Evolutionary conservation across 2,329 filamentous ascomycete species (phyloP), one percentile per base, ranked within the genome.

Genomic region (Neopestalotiopsis rosae): DNA sequence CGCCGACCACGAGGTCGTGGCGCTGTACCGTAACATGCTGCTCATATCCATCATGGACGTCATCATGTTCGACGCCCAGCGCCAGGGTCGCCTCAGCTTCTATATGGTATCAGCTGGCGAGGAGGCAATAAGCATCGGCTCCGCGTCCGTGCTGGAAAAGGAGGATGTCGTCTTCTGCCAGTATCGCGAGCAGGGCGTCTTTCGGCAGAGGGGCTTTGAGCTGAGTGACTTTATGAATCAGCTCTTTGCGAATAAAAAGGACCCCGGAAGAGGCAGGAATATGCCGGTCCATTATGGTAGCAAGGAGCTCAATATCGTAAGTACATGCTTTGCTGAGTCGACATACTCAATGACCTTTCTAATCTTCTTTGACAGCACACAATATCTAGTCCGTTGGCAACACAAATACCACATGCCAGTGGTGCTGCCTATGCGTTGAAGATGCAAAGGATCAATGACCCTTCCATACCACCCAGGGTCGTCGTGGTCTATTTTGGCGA

Each of bases 231-330:
- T 98, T 77, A 98, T 99, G 96, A 92, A 90, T 74, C 96, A 99
- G 79, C 83, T 99, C 9, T 98, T 98, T 82, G 90, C 95, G 24
- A 98, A 97, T 77, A 88, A 85, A 67, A 89, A 94, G 71, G 96
- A 99, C 75, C 81, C 86, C 0, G 95, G 95, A 1, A 88, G 87
- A 70, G 96, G 95, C 1, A 90, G 95, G 71, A 98, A 97, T 76
- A 99, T 99, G 96, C 96, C 96, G 0, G 93, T 98, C 14, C 96
- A 99, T 81, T 99, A 98, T 76, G 95, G 95, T 61, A 94, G 92
- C 79, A 89, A 87, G 68, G 90, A 93, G 72, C 85, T 97, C 68
- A 94, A 97, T 74, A 94, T 97, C 76, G 92, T 95, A 79, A 79
- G 89, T 83, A 20, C 38, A 32, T 5, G 14, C 20, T 17, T 5